Evolutionary conservation across 148 eudicot genomes (phyloP).

Genomic region (Limonium bicolor): DNA sequence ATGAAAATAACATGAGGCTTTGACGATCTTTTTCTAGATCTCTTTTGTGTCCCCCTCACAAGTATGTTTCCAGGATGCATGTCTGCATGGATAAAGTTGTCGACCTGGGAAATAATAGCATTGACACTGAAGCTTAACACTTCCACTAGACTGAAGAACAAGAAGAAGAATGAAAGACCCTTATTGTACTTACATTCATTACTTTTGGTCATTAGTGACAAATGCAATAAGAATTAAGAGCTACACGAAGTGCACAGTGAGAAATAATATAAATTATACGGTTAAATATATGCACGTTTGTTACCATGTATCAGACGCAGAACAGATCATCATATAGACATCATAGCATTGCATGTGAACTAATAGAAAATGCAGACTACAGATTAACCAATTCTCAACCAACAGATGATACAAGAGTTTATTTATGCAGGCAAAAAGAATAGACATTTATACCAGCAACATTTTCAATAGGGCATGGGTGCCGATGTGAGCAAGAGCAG

Average conservation of each 20-base stretch:
- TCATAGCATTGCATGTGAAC: not conserved
- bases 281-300: no score
- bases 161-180: no score
- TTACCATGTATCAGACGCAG: no score
- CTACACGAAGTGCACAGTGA: no score
- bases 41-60: constrained; percentile 42
- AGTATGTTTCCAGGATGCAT: constrained; percentile 99
- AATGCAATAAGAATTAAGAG: no score
- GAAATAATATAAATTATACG: no score
- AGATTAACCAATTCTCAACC: no score
- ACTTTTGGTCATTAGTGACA: not conserved
- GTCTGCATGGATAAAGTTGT: constrained; percentile 94
- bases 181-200: not conserved
- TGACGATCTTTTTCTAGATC: constrained; percentile 31
- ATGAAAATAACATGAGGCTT: constrained; percentile 86
- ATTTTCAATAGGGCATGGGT: constrained; percentile 91
- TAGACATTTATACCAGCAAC: constrained; percentile 51
- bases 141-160: not conserved
- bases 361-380: not conserved
- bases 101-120: constrained; percentile 38
- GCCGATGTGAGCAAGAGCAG: constrained; percentile 77
- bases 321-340: not conserved
- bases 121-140: not conserved
- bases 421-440: not conserved
- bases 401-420: not conserved